These are phyloP conservation scores for Cupressus sempervirens DNA, from an alignment of 75 land plant species.

Conservation along the genomic window DNA sequence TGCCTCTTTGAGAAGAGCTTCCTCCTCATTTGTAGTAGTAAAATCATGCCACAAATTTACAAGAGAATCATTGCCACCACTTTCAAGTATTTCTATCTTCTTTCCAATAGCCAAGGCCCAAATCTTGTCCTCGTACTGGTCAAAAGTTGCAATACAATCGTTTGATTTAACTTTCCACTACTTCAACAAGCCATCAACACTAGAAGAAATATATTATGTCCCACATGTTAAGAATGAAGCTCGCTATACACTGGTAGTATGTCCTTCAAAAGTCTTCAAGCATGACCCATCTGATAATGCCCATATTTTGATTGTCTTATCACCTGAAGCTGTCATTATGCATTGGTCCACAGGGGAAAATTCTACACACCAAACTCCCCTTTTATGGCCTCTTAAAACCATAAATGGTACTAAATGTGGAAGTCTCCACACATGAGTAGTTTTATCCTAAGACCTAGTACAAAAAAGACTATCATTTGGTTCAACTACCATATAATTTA, in stretches of 20 bases:
- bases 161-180: constrained; percentile 86
- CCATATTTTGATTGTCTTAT: constrained; percentile 90
- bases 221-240: constrained; percentile 86
- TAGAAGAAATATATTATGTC: constrained; percentile 81
- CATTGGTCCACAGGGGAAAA: constrained; percentile 95
- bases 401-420: constrained; percentile 60
- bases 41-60: constrained; percentile 88
- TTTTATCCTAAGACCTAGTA: constrained; percentile 95
- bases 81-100: constrained; percentile 74
- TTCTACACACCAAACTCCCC: constrained; percentile 95
- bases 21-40: constrained; percentile 78
- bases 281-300: constrained; percentile 85
- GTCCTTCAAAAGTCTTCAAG: constrained; percentile 95
- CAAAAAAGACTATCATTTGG: constrained; percentile 88
- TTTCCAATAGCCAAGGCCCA: constrained; percentile 92
- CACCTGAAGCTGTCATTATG: constrained; percentile 88
- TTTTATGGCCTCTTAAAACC: constrained; percentile 74
- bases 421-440: constrained; percentile 89
- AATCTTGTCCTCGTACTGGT: constrained; percentile 88
- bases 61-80: constrained; percentile 80
- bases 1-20: constrained; percentile 77
- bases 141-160: constrained; percentile 92
- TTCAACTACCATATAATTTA: constrained; percentile 76
- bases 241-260: constrained; percentile 79
- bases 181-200: constrained; percentile 90